Base-by-base conservation (phyloP, 805 yeast genomes). In the Vanderwaltozyma tropicalis region DNA sequence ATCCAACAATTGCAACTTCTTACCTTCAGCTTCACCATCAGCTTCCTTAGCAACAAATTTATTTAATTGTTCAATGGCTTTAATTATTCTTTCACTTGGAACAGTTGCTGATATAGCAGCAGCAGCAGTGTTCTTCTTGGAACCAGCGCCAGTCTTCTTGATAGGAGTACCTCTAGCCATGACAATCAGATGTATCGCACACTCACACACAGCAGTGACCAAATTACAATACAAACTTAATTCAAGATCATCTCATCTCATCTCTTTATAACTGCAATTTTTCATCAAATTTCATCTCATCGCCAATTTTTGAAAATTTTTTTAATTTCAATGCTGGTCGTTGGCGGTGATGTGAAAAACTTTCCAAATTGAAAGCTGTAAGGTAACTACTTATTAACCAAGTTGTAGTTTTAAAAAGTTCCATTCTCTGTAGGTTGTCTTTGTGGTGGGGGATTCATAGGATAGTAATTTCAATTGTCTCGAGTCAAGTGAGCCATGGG, bases 1-100 rank as follows among this genome's bases (percentile, higher is more conserved):
- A 18, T 71, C 78, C 44, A 85, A 68, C 43, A 74, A 64, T 20
- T 64, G 53, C 5, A 43, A 38, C 16, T 58, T 59, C 30, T 53
- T 61, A 14, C 55, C 58, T 15, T 57, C 53, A 20, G 54, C 50
- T 5, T 34, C 39, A 3, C 18, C 32, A 15, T 28, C 35, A 33
- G 64, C 55, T 26, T 35, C 29, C 4, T 13, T 29, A 8, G 19
- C 11, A 30, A 25, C 22, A 12, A 35, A 86, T 55, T 80, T 79
- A 39, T 66, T 63, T 53, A 92, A 70, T 47, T 86, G 94, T 14
- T 62, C 51, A 32, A 82, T 58, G 11, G 89, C 88, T 44, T 72
- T 72, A 15, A 47, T 42, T 13, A 72, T 53, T 44, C 60, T 58
- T 14, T 46, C 48, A 6, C 38, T 34, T n/a, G 61, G 59, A 26